Evolutionary conservation across 1,284 basidiomycete genomes (phyloP).

Genomic region (Mycosarcoma maydis): DNA sequence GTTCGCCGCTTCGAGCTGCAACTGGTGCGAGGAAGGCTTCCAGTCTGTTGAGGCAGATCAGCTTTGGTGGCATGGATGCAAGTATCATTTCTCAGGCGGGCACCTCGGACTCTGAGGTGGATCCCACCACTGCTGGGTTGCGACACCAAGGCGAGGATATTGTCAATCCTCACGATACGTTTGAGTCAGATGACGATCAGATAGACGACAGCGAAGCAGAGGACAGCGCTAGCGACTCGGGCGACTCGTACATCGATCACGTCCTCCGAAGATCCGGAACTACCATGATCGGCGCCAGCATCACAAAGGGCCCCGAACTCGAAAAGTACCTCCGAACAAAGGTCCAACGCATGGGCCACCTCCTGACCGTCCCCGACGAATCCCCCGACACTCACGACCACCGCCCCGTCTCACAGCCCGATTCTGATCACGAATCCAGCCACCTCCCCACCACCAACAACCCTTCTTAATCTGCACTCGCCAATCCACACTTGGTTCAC

Average conservation of each 20-base stretch:
- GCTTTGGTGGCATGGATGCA: constrained; percentile 18
- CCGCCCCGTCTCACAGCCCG: constrained; percentile 25
- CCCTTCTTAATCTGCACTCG: too few species aligned
- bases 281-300: constrained; percentile 83
- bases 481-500: too few species aligned
- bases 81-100: constrained; percentile 43
- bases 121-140: constrained; percentile 19
- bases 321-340: constrained; percentile 97
- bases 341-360: constrained; percentile 94
- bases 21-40: too few species aligned
- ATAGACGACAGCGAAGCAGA: constrained; percentile 23
- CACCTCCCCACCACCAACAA: background rate
- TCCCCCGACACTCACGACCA: background rate
- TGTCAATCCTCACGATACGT: constrained; percentile 9
- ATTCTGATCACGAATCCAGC: constrained; percentile 19
- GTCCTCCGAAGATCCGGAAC: constrained; percentile 74
- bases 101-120: constrained; percentile 12
- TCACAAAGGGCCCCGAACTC: constrained; percentile 83
- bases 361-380: constrained; percentile 74
- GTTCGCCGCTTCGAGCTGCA: too few species aligned
- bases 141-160: constrained; percentile 32
- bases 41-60: constrained; percentile 22
- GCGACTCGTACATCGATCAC: constrained; percentile 60
- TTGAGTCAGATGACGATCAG: constrained; percentile 7
- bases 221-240: constrained; percentile 39